These are phyloP conservation scores for Coriaria nepalensis DNA, from an alignment of 306 rosid species.

Conservation along the genomic window DNA sequence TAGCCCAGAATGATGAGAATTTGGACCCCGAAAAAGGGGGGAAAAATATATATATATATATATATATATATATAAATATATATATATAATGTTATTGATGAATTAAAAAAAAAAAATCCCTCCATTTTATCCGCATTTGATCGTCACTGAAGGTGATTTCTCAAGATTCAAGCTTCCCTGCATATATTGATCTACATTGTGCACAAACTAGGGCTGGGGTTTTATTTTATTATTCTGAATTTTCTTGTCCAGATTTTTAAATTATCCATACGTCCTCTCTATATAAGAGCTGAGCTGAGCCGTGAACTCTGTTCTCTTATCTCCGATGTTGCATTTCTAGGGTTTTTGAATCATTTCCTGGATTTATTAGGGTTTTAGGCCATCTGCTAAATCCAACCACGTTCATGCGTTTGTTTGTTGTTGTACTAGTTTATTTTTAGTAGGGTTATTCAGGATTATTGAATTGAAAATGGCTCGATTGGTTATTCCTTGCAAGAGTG, in stretches of 20 bases:
- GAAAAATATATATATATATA: too few species aligned
- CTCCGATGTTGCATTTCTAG: constrained; percentile 23
- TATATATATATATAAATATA: too few species aligned
- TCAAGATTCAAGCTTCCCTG: constrained; percentile 2
- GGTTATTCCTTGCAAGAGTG: constrained; percentile 36
- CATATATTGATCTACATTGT: too few species aligned
- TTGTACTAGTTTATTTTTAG: constrained; percentile 3
- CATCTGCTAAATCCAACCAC: constrained; percentile 11
- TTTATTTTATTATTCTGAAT: constrained; percentile 13
- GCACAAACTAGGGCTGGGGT: background rate
- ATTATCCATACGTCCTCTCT: constrained; percentile 28
- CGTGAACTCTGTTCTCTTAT: constrained; percentile 3
- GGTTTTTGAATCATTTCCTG: constrained; percentile 19
- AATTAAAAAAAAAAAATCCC: background rate
- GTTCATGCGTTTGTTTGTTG: constrained; percentile 1
- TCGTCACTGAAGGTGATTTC: constrained; percentile 13
- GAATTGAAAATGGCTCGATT: constrained; percentile 36
- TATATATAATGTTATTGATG: background rate
- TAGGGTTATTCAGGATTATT: constrained; percentile 16
- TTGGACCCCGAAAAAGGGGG: too few species aligned
- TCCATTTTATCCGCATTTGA: constrained; percentile 13
- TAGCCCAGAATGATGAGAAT: too few species aligned
- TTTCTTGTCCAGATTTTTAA: constrained; percentile 32
- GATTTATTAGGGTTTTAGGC: constrained; percentile 16
- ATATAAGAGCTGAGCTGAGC: constrained; percentile 12